phyloP scores from a whole-genome alignment of 1,284 basidiomycete species.

The Golubevia sp. region DNA sequence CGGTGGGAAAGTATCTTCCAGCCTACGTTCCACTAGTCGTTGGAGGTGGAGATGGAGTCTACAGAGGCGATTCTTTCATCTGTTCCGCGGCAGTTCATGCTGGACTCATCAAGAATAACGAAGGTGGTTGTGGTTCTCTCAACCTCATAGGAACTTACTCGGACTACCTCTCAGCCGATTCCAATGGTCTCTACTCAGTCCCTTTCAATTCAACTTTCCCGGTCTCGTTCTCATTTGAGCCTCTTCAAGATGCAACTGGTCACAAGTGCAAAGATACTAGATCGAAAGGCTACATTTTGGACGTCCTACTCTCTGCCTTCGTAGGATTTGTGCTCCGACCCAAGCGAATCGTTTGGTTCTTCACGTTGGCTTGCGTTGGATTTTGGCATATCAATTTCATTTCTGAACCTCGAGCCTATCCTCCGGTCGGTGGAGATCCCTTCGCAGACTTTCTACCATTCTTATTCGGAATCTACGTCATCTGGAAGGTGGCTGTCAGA shows the following conservation, averaged over 20 bases:
- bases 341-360: conserved; percentile 68
- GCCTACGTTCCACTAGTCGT: conserved; percentile 77
- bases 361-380: conserved; percentile 76
- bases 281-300: conserved; percentile 63
- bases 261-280: conserved; percentile 73
- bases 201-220: conserved; percentile 79
- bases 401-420: conserved; percentile 74
- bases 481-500: conserved; percentile 78
- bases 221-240: conserved; percentile 65
- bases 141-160: conserved; percentile 75
- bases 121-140: conserved; percentile 78
- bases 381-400: conserved; percentile 85
- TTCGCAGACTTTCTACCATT: conserved; percentile 78
- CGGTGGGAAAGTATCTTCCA: conserved; percentile 73
- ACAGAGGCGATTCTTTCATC: conserved; percentile 81
- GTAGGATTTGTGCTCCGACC: conserved; percentile 77
- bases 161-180: conserved; percentile 69
- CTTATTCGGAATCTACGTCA: conserved; percentile 77
- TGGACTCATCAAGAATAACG: conserved; percentile 70
- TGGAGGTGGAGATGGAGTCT: conserved; percentile 79
- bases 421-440: conserved; percentile 69
- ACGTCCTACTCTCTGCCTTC: conserved; percentile 66
- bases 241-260: conserved; percentile 62
- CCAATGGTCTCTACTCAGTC: conserved; percentile 72
- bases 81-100: conserved; percentile 85